phyloP scores from a whole-genome alignment of 495 filamentous ascomycete genomes.

The Hypoxylon rickii region DNA sequence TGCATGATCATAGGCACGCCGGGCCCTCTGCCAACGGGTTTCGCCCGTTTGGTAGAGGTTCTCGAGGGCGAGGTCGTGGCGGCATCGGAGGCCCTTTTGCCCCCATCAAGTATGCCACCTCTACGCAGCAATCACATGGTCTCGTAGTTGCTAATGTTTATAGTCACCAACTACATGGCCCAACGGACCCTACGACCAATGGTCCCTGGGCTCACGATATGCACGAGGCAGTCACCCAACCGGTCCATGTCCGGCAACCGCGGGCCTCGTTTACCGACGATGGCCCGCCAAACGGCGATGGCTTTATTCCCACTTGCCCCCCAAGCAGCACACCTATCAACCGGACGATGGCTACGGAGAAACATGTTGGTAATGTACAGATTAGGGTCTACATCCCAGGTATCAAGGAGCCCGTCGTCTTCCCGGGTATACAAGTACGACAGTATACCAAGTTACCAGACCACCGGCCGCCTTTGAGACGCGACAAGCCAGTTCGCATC shows the following conservation, averaged over 20 bases:
- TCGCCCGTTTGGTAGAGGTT: constrained; percentile 67
- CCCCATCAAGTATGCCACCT: constrained; percentile 59
- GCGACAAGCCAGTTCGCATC: constrained; percentile 95
- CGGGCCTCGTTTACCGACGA: constrained; percentile 44
- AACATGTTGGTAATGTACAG: constrained; percentile 74
- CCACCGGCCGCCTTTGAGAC: constrained; percentile 89
- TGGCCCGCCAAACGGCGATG: constrained; percentile 51
- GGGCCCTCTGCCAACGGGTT: constrained; percentile 77
- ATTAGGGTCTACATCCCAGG: constrained; percentile 78
- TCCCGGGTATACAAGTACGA: constrained; percentile 74
- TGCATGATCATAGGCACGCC: constrained; percentile 88
- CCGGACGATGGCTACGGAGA: constrained; percentile 60
- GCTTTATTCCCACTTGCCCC: constrained; percentile 49
- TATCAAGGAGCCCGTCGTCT: constrained; percentile 71
- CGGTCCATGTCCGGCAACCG: constrained; percentile 41
- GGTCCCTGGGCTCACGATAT: constrained; percentile 93
- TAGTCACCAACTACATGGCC: constrained; percentile 50
- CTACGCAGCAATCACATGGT: constrained; percentile 9
- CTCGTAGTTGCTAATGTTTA: constrained; percentile 34
- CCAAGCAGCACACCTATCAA: constrained; percentile 55
- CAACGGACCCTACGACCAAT: constrained; percentile 63
- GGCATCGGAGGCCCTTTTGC: constrained; percentile 58
- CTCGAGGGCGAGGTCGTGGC: constrained; percentile 56
- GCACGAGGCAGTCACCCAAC: constrained; percentile 75
- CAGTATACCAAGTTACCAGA: constrained; percentile 92